Base-by-base conservation (phyloP, 2,329 filamentous ascomycete species). In the Aureobasidium sp. region DNA sequence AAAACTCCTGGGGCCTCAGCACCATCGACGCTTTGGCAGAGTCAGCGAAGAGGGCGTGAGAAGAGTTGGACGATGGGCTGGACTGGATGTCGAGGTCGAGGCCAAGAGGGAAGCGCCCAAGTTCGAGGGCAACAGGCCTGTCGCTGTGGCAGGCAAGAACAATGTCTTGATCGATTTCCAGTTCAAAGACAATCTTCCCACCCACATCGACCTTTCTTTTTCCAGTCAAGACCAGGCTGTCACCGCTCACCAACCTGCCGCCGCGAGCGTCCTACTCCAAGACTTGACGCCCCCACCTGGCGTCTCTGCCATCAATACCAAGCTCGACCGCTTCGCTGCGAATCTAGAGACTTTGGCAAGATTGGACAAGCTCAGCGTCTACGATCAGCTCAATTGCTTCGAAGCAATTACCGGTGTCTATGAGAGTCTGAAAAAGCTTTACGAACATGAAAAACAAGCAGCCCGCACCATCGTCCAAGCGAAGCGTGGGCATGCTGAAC, bases 21-120 rank as follows among this genome's bases (percentile, higher is more conserved):
- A 56, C 5, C 20, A 25, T 47, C 85, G 77, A 67, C 87, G 82
- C 69, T 89, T 85, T 65, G 87, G 87, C 4, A 77, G 86, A 44
- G 85, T 93, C 41, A 90, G 88, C 67, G 87, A 90, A 69, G 85
- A 88, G 34, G 88, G 88, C 2, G 78, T 94, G n/a, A 85, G 89
- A 71, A 81, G 88, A 60, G 76, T 93, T 34, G 87, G 85, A 9
- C 82, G 84, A 68, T 80, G 84, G 61, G 80, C 87, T 60, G 88
- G 87, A 76, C 82, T 75, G 82, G 87, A 65, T 77, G 83, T 73
- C 36, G 68, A 67, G 53, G 67, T 69, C 49, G 67, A 70, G 41
- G 62, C 42, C 37, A 66, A 67, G 53, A 57, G 67, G 37, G 64
- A 66, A 34, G 66, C 63, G n/a, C 64, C 65, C 31, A 62, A 64